Conservation (phyloP, 805 yeast species). For the Lipomyces mesembrius region DNA sequence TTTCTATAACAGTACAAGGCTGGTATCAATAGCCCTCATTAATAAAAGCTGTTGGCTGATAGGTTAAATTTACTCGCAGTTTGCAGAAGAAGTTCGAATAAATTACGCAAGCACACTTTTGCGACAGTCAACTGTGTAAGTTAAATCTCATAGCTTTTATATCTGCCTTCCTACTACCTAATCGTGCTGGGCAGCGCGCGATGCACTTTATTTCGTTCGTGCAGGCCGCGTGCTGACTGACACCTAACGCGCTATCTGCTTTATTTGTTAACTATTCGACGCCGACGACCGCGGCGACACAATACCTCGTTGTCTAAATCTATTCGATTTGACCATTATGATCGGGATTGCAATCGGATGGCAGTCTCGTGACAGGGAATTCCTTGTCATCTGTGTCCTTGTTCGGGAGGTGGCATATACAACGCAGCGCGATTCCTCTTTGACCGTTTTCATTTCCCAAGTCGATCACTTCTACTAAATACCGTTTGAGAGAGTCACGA, state of each 20-base stretch:
- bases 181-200: not conserved
- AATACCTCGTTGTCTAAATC: not conserved
- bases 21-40: too few relatives aligned
- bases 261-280: not conserved
- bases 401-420: not conserved
- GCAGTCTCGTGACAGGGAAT: not conserved
- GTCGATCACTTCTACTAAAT: not conserved
- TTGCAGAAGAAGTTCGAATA: too few relatives aligned
- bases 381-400: not conserved
- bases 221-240: too few relatives aligned
- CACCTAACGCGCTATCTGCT: too few relatives aligned
- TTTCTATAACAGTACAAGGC: too few relatives aligned
- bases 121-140: too few relatives aligned
- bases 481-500: not conserved
- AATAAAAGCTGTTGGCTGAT: too few relatives aligned
- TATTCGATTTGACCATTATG: not conserved
- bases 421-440: not conserved
- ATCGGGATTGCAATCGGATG: not conserved
- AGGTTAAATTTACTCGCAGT: too few relatives aligned
- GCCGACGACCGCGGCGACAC: not conserved
- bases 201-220: too few relatives aligned
- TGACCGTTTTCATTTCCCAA: not conserved
- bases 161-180: not conserved
- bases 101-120: too few relatives aligned
- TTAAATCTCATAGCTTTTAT: too few relatives aligned